phyloP scores from a whole-genome alignment of 2,329 filamentous ascomycete species.

The Fusarium sp. region DNA sequence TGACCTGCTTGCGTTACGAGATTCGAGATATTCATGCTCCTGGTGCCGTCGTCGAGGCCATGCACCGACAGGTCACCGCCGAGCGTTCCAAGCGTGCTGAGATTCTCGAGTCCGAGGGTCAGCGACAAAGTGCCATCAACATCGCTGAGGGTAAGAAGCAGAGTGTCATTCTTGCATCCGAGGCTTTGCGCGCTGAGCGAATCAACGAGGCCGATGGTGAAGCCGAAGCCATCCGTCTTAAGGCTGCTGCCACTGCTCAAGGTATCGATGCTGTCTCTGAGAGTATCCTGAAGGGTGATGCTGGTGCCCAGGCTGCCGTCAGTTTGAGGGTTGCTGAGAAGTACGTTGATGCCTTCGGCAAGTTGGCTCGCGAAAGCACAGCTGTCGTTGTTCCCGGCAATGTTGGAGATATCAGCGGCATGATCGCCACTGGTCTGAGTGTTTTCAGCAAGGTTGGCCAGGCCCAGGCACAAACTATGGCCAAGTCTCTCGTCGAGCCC shows the following conservation, averaged over 20 bases:
- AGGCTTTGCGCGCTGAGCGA: constrained; percentile 87
- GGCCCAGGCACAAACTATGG: constrained; percentile 75
- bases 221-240: constrained; percentile 89
- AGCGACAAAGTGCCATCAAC: constrained; percentile 97
- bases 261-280: constrained; percentile 89
- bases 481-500: constrained; percentile 60
- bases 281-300: constrained; percentile 77
- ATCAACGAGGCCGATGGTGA: constrained; percentile 95
- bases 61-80: constrained; percentile 98
- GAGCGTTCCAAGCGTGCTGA: constrained; percentile 97
- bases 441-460: constrained; percentile 95
- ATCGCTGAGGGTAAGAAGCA: constrained; percentile 98
- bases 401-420: constrained; percentile 92
- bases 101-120: constrained; percentile 96
- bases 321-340: constrained; percentile 94
- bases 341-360: constrained; percentile 94
- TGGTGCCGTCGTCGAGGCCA: constrained; percentile 90
- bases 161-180: constrained; percentile 93
- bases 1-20: constrained; percentile 95
- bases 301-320: constrained; percentile 82
- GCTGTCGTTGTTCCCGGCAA: constrained; percentile 96
- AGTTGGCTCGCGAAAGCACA: constrained; percentile 94
- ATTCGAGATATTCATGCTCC: constrained; percentile 98
- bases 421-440: constrained; percentile 96
- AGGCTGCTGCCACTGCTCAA: constrained; percentile 83